phyloP scores from a whole-genome alignment of 2,329 filamentous ascomycete species.

The Exserohilum rostratum region DNA sequence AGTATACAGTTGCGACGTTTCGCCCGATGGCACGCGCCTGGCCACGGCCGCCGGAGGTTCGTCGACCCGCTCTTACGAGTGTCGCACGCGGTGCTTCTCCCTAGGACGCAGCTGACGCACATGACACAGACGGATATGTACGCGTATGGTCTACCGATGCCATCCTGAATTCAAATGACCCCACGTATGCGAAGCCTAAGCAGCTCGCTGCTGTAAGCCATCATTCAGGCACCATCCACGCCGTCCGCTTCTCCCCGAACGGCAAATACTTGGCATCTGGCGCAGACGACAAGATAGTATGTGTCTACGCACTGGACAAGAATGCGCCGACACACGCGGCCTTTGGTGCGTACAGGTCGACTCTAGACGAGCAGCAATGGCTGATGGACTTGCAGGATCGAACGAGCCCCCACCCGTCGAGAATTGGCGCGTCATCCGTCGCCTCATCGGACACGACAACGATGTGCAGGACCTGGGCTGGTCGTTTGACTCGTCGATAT shows the following conservation, averaged over 20 bases:
- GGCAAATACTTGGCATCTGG: conserved; percentile 95
- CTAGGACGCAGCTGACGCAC: conserved; percentile 22
- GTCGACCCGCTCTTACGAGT: conserved; percentile 40
- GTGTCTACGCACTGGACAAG: conserved; percentile 89
- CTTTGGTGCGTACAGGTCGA: conserved; percentile 66
- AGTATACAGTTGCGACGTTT: conserved; percentile 97
- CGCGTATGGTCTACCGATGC: conserved; percentile 97
- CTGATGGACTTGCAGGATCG: conserved; percentile 59
- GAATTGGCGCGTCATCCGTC: conserved; percentile 95
- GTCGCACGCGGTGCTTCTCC: conserved; percentile 26
- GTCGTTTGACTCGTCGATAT: conserved; percentile 93
- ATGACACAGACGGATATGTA: conserved; percentile 80
- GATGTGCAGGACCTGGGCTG: conserved; percentile 98
- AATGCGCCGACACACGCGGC: conserved; percentile 76
- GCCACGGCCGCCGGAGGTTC: conserved; percentile 91
- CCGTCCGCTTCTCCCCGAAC: conserved; percentile 94
- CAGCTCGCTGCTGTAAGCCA: conserved; percentile 99
- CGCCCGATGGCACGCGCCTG: conserved; percentile 87
- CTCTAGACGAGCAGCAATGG: conserved; percentile 10
- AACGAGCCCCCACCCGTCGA: conserved; percentile 92
- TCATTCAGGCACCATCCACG: conserved; percentile 95
- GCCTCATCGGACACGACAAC: conserved; percentile 95
- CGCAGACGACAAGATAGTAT: conserved; percentile 98
- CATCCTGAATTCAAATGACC: conserved; percentile 79
- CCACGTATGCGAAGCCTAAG: conserved; percentile 75